Base-by-base conservation (phyloP, 352 stramenopile genomes). In the Phytopythium montanum region DNA sequence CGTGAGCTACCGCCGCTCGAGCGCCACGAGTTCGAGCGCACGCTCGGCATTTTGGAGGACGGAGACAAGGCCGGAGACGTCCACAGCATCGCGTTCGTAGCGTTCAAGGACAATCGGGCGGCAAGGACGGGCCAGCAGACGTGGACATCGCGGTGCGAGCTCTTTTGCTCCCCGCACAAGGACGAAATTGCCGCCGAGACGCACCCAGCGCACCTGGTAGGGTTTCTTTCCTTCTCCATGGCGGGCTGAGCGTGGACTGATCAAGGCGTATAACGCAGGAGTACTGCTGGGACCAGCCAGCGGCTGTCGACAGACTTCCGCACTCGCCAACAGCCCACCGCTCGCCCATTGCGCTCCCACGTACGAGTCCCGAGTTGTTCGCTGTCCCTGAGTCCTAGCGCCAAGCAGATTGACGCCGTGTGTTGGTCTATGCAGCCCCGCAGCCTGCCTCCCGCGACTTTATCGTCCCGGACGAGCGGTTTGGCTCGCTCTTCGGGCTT, bases 401-500 rank as follows among this genome's bases (percentile, higher is more conserved):
- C n/a, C n/a, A n/a, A n/a, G n/a, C 19, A 16, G 8, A 21, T 5
- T 56, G 50, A 25, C 16, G 23, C 7, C 3, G 31, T 33, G 36
- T n/a, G 10, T n/a, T 10, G n/a, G 21, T 36, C 3, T 10, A 9
- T 28, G 19, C 34, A 81, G 69, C 60, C 13, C 69, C 72, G 0
- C 65, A 61, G 23, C 28, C 70, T 2, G 63, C 64, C 0, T 67
- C 85, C 18, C 76, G 81, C 33, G 70, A 76, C n/a, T 87, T 88
- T 50, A 51, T 83, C 52, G 14, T 81, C 1, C 65, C 72, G 6
- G 56, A 33, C 0, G 36, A 56, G 28, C 14, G 54, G 3, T n/a
- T n/a, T n/a, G 42, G 48, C 13, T 42, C 29, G 0, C 33, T 82
- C 7, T 75, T 72, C 48, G 73, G 75, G 10, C 63, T 77, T 33